Base-by-base conservation (phyloP, 179 eudicot genomes). In the Spergularia azorica region DNA sequence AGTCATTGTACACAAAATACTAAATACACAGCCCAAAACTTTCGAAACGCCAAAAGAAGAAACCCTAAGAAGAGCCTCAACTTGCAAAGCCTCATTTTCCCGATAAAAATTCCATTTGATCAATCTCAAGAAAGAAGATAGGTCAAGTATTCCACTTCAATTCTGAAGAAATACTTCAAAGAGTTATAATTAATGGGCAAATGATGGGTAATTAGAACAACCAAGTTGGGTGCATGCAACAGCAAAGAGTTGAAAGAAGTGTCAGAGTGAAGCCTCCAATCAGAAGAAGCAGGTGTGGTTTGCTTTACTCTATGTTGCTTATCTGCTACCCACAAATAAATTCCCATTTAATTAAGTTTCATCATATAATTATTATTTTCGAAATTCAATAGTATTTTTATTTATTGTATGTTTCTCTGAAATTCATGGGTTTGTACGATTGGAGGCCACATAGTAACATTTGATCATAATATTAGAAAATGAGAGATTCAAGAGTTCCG, bases 401-500 rank as follows among this genome's bases (percentile, higher is more conserved):
- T 11, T 18, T 43, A 46, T 26, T 12, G 9, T 3, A 6, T 43
- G 17, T 12, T 67, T 73, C 82, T 46, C 78, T 79, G 78, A 79
- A 73, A 61, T 21, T 10, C 66, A 76, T 69, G 70, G 62, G 71
- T 75, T 70, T 54, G 71, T 50, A 61, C 46, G 38, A 41, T 46
- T 70, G 59, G 57, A 79, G 75, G 78, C 70, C 78, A 70, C 58
- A 21, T 73, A 66, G 12, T 63, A n/a, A 41, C 65, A 54, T 69
- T n/a, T 38, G 16, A n/a, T 63, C 36, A 7, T 39, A 18, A 70
- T 3, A 55, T 69, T 80, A 75, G 55, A 61, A 63, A 71, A 76
- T 9, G 64, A 61, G 60, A 21, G 39, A 18, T 80, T 80, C 80
- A 71, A n/a, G 80, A 80, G 83, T 80, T 76, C 80, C 80, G 71